Conservation (phyloP, 495 filamentous ascomycete species). For the Xylaria longipes region DNA sequence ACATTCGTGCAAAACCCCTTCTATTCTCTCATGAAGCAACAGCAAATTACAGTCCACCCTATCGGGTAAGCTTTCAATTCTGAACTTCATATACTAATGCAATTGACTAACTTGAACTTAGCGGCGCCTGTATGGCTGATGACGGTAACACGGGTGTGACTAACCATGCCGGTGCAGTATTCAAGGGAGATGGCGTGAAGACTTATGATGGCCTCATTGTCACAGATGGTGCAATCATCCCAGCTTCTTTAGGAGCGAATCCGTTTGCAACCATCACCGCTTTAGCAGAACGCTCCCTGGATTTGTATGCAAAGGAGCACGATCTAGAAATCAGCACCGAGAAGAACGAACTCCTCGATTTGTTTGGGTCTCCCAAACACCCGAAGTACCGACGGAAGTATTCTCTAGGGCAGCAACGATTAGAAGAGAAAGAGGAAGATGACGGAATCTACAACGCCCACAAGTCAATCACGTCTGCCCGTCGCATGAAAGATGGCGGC, state of each 20-base stretch:
- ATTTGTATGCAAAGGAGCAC: slow-evolving; percentile 50
- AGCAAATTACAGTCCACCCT: slow-evolving; percentile 71
- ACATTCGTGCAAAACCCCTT: slow-evolving; percentile 64
- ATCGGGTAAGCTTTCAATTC: slow-evolving; percentile 56
- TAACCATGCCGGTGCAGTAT: slow-evolving; percentile 67
- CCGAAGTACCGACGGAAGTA: slow-evolving; percentile 23
- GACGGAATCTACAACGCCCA: slow-evolving; percentile 44
- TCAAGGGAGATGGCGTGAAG: slow-evolving; percentile 57
- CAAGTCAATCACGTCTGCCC: slow-evolving; percentile 49
- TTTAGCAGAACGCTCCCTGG: slow-evolving; percentile 67
- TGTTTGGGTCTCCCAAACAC: slow-evolving; percentile 51
- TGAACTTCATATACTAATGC: not conserved
- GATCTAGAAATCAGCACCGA: slow-evolving; percentile 57
- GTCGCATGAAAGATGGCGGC: slow-evolving; percentile 52
- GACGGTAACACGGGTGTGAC: slow-evolving; percentile 65
- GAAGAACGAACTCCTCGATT: slow-evolving; percentile 57
- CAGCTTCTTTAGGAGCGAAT: slow-evolving; percentile 69
- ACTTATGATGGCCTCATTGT: slow-evolving; percentile 64
- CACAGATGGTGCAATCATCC: slow-evolving; percentile 68
- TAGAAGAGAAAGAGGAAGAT: slow-evolving; percentile 38
- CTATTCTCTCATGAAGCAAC: slow-evolving; percentile 58
- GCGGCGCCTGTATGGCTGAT: slow-evolving; percentile 68
- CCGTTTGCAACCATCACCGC: slow-evolving; percentile 75
- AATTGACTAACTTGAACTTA: slow-evolving; percentile 23
- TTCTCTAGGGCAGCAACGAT: slow-evolving; percentile 9